These are phyloP conservation scores for Neurospora pannonica DNA, from an alignment of 495 filamentous ascomycete species.

Conservation along the genomic window DNA sequence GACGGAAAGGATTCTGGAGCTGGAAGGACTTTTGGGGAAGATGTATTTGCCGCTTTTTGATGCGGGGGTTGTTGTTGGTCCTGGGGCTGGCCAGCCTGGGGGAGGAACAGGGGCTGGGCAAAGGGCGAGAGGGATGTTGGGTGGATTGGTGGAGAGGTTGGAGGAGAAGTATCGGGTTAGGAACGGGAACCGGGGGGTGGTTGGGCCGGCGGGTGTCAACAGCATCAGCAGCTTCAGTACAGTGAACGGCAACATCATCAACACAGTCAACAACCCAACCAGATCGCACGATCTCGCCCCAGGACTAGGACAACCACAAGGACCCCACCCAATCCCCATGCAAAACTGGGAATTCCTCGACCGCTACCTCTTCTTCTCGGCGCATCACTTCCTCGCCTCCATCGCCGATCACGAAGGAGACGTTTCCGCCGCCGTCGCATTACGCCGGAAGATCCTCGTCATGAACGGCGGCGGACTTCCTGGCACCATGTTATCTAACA, in stretches of 20 bases:
- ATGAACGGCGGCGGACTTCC: not conserved
- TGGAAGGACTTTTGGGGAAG: constrained; percentile 15
- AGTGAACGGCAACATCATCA: not conserved
- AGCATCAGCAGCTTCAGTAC: not conserved
- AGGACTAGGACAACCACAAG: not conserved
- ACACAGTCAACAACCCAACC: not conserved
- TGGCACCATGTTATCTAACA: not conserved
- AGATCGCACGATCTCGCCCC: not conserved
- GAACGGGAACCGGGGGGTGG: no score
- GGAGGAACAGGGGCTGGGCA: not conserved
- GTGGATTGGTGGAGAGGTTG: constrained; percentile 1
- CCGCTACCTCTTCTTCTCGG: constrained; percentile 21
- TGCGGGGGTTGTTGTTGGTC: not conserved
- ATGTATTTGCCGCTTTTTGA: constrained; percentile 25
- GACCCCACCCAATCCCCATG: not conserved
- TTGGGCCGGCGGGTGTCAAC: no score
- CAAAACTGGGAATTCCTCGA: constrained; percentile 12
- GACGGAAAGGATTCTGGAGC: constrained; percentile 13
- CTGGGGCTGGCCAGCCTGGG: not conserved
- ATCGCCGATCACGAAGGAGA: constrained; percentile 15
- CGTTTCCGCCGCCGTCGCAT: constrained; percentile 1
- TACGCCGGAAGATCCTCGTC: constrained; percentile 8
- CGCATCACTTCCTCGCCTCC: constrained; percentile 16
- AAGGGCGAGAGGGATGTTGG: constrained; percentile 10
- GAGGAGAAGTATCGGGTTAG: not conserved